Conservation (phyloP, 2,329 filamentous ascomycete genomes). For the Neofusicoccum umdonicola region DNA sequence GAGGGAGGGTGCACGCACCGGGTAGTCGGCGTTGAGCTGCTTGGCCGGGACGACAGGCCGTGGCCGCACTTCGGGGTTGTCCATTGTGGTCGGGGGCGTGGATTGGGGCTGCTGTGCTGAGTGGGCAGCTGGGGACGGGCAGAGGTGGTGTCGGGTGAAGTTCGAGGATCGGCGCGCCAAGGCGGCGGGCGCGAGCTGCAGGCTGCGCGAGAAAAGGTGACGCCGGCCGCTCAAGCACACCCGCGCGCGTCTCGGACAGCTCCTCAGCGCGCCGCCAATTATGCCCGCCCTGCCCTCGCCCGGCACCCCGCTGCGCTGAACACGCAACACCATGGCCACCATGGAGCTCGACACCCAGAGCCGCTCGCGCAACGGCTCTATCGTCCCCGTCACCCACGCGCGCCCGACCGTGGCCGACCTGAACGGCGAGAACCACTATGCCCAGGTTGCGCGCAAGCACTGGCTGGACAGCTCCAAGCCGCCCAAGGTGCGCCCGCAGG, state of each 20-base stretch:
- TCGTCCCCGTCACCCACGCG: slow-evolving; percentile 34
- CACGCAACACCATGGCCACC: slow-evolving; percentile 11
- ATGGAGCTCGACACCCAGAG: slow-evolving; percentile 30
- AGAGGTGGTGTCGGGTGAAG: slow-evolving; percentile 13
- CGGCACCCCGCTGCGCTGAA: slow-evolving; percentile 6
- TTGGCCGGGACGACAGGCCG: slow-evolving; percentile 68
- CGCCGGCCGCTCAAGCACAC: background rate
- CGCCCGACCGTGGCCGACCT: slow-evolving; percentile 67
- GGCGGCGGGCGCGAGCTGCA: slow-evolving; percentile 4
- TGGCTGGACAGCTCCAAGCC: slow-evolving; percentile 71
- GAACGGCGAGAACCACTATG: slow-evolving; percentile 64
- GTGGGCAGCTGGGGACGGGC: background rate
- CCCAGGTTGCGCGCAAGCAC: slow-evolving; percentile 73
- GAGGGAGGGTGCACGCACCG: slow-evolving; percentile 59
- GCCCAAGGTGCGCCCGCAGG: slow-evolving; percentile 71
- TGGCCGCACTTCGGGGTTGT: slow-evolving; percentile 18
- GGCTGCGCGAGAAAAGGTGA: slow-evolving; percentile 13
- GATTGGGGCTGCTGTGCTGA: background rate
- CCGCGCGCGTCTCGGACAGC: slow-evolving; percentile 14
- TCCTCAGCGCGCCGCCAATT: slow-evolving; percentile 14
- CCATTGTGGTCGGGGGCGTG: slow-evolving; percentile 5
- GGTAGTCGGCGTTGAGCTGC: slow-evolving; percentile 77
- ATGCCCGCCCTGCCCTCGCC: slow-evolving; percentile 6
- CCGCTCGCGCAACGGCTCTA: slow-evolving; percentile 20
- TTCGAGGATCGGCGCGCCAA: slow-evolving; percentile 2